Evolutionary conservation across 371 early-diverging fungal species (phyloP), one percentile per base, ranked within the genome.

Genomic region (Zychaea mexicana): DNA sequence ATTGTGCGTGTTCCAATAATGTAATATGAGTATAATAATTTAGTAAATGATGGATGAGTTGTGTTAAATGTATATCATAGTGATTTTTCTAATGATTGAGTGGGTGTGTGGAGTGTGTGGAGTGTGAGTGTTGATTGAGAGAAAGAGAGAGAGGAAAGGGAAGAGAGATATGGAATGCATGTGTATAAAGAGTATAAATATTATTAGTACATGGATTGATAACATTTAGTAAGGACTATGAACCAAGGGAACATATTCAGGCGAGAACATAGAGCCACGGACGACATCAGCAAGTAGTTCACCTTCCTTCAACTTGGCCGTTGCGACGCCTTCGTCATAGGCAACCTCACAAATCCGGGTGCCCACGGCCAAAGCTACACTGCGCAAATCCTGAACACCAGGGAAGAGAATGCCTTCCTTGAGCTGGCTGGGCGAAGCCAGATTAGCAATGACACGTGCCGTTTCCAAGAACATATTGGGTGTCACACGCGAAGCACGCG

Each of bases 331-430:
- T 62, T 87, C 81, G 22, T 84, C 82, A 55, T 77, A 83, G 13
- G 87, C 87, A 52, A 87, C 82, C 60, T 87, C 87, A 57, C 87
- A 87, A 22, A 87, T 81, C 63, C 78, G 82, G 21, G 82, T 82
- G 39, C 82, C 87, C n/a, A 87, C 87, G 64, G 70, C 77, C 63
- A 76, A 70, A 12, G 84, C 79, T 22, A 86, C 84, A 52, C 76
- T 77, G 42, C 87, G 83, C n/a, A 86, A 73, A 10, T 80, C 70
- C 21, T 62, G 70, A 0, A 87, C 85, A 53, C 85, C 83, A 49
- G 87, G 87, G 79, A 87, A 87, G 10, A 87, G 65, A 28, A 79
- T 66, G 52, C 87, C 87, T 61, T 77, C 73, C 79, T 87, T 87
- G 49, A 87, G 74, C 67, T 87, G 85, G n/a, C 74, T 73, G 28